Evolutionary conservation across 2,329 filamentous ascomycete genomes (phyloP), one percentile per base, ranked within the genome.

Genomic region (Botryotinia narcissicola): DNA sequence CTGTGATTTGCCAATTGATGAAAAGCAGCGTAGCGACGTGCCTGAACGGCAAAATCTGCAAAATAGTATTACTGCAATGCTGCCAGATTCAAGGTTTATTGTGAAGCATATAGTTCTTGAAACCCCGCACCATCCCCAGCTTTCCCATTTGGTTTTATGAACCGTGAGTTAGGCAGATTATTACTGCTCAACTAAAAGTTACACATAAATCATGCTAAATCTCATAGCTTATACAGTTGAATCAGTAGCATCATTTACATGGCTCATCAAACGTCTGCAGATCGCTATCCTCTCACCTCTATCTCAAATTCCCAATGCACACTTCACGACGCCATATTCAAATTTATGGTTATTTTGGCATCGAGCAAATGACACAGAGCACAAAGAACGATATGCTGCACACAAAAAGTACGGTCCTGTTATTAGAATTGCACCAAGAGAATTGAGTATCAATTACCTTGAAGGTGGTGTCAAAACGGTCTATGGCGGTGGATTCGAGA

Each of bases 401-500:
- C 46, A 66, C 25, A 20, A 48, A 29, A 62, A 42, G 32, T 35
- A 44, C 9, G 48, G 62, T n/a, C 14, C 62, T 25, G 32, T 73
- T 8, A 40, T 71, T 29, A n/a, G 60, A 20, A n/a, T 71, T 12
- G 67, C 32, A 4, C 29, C 60, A 20, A 42, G 25, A 22, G 72
- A 70, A 42, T 7, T 66, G 14, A 44, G n/a, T n/a, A 22, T 71
- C 10, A 60, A 66, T 32, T 57, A 22, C 42, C 16, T 63, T 14
- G 60, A 73, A 59, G 67, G 25, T 51, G 72, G 48, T 14, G 29
- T 73, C 16, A 32, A 40, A 22, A 71, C 59, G 4, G 3, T 60
- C 4, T 71, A 71, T 64, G 57, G 37, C 12, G 48, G 60, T 44
- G 25, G 16, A 18, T 66, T 46, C 22, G 67, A 73, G 18, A 71